These are phyloP conservation scores for Taiwanofungus camphoratus DNA, from an alignment of 1,284 basidiomycete genomes.

Conservation along the genomic window DNA sequence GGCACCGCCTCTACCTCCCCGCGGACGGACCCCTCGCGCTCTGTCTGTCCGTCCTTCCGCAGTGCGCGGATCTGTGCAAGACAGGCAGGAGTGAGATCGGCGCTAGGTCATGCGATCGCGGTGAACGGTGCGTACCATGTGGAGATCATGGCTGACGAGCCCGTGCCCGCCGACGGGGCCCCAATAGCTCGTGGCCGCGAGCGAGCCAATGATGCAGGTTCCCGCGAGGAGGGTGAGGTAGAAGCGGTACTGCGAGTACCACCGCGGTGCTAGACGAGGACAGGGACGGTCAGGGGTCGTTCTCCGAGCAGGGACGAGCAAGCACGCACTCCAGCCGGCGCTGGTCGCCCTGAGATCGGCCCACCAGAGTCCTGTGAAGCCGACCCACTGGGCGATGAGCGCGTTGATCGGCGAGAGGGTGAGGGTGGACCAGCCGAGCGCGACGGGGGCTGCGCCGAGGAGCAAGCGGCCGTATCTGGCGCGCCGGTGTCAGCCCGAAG, in stretches of 20 bases:
- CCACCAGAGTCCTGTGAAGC: constrained; percentile 84
- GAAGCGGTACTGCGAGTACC: constrained; percentile 96
- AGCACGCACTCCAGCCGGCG: constrained; percentile 76
- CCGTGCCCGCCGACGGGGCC: constrained; percentile 72
- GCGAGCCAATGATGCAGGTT: constrained; percentile 77
- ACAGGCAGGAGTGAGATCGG: background rate
- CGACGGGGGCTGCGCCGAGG: constrained; percentile 81
- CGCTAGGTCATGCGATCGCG: background rate
- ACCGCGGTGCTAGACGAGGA: constrained; percentile 62
- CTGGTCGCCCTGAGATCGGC: constrained; percentile 72
- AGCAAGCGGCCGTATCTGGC: constrained; percentile 57
- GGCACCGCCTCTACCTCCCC: constrained; percentile 50
- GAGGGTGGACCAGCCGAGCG: constrained; percentile 86
- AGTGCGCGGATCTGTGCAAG: constrained; percentile 33
- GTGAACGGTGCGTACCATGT: constrained; percentile 25
- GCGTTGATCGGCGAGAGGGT: constrained; percentile 70
- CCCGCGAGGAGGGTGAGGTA: constrained; percentile 92
- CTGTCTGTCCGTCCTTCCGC: constrained; percentile 40
- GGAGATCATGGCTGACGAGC: constrained; percentile 56
- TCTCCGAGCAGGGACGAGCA: background rate
- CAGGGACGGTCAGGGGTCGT: constrained; percentile 1
- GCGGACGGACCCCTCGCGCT: constrained; percentile 35
- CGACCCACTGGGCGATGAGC: constrained; percentile 80
- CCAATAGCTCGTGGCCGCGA: constrained; percentile 74
- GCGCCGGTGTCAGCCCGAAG: background rate